These are phyloP conservation scores for Thermomucor indicae-seudaticae DNA, from an alignment of 371 early-diverging fungal species.

Conservation along the genomic window DNA sequence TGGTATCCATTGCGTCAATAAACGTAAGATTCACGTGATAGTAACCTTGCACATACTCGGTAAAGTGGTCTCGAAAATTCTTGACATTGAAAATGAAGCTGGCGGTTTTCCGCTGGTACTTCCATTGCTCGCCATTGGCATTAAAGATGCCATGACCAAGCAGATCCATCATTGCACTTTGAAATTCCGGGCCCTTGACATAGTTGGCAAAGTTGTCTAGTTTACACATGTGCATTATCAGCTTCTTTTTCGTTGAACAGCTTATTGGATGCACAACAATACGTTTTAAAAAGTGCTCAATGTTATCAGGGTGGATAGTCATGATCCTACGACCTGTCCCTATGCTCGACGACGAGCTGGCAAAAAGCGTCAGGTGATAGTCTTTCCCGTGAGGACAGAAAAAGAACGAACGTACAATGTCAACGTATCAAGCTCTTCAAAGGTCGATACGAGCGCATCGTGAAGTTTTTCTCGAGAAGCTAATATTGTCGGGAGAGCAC, in stretches of 20 bases:
- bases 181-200: slow-evolving; percentile 35
- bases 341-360: slow-evolving; percentile 20
- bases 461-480: slow-evolving; percentile 13
- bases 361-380: neutral
- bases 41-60: slow-evolving; percentile 16
- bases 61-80: slow-evolving; percentile 58
- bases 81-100: slow-evolving; percentile 59
- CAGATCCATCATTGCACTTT: slow-evolving; percentile 28
- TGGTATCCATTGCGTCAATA: neutral
- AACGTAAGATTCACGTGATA: neutral
- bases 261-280: neutral
- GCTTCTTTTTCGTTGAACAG: neutral
- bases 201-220: slow-evolving; percentile 49
- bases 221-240: neutral
- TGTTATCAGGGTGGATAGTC: slow-evolving; percentile 21
- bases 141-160: slow-evolving; percentile 69
- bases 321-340: slow-evolving; percentile 21
- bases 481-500: slow-evolving; percentile 17
- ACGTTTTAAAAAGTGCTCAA: slow-evolving; percentile 23
- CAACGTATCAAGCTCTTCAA: slow-evolving; percentile 9
- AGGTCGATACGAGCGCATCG: slow-evolving; percentile 11
- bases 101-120: slow-evolving; percentile 56
- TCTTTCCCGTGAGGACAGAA: no score
- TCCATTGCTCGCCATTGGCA: slow-evolving; percentile 59
- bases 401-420: slow-evolving; percentile 12